A percentile compares a stretch with the other conserved stretches of the same genome.
Conservation (phyloP, 148 eudicot genomes). For the Fagopyrum homotropicum region DNA sequence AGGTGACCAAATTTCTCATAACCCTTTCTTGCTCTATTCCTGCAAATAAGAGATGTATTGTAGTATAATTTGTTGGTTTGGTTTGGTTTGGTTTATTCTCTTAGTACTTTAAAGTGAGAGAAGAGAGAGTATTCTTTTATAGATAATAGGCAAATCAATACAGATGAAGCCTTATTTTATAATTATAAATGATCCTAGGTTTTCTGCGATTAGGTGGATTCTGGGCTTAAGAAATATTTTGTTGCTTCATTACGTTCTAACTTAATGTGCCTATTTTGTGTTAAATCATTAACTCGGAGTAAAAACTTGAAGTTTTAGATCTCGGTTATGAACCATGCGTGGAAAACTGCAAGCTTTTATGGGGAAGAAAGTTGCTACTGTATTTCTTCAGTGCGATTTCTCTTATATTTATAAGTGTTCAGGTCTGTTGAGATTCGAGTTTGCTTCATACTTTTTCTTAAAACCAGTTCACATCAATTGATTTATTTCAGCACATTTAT, state of each 20-base stretch:
- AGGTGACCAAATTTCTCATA: conserved; percentile 31
- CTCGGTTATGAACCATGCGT: not conserved
- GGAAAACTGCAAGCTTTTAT: not conserved
- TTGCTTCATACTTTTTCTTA: no score
- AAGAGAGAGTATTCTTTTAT: not conserved
- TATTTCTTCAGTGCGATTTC: not conserved
- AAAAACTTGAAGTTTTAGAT: not conserved
- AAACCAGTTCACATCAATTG: no score
- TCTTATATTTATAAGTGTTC: not conserved
- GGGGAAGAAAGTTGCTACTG: not conserved
- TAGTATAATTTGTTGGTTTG: not conserved
- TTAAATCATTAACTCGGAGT: not conserved
- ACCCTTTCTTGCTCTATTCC: not conserved
- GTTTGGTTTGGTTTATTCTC: not conserved
- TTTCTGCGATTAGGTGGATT: not conserved
- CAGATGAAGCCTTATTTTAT: not conserved
- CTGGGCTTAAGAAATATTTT: not conserved
- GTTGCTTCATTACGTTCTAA: not conserved
- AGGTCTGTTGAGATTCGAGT: no score
- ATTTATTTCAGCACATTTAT: no score
- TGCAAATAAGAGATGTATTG: not conserved
- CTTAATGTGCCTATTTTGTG: not conserved
- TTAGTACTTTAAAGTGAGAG: not conserved
- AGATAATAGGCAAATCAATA: not conserved
- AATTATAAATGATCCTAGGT: not conserved